Evolutionary conservation across 306 rosid species (phyloP), one percentile per base, ranked within the genome.

Genomic region (Oxytropis ochrocephala): DNA sequence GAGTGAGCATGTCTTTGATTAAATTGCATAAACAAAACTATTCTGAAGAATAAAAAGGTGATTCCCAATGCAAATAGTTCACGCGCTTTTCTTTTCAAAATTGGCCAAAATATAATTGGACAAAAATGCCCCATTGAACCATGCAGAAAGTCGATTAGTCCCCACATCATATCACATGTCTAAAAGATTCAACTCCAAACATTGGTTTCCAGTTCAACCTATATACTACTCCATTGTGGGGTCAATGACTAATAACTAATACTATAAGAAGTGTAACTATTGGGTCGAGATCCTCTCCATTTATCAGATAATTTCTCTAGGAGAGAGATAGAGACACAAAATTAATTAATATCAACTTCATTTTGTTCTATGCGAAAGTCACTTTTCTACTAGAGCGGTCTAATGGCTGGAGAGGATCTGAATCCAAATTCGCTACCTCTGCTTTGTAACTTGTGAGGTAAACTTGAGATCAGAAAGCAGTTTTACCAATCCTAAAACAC

Each of bases 391-490:
- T 24, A 1, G 29, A 24, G 3, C 3, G 3, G 3, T 24, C 3
- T 24, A 2, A 4, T 24, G 29, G 3, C 29, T 0, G 3, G 29
- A 24, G 29, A 24, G 29, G 29, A 24, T 24, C 29, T 24, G 3
- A 24, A 24, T 4, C 3, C 29, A 0, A 2, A 24, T 24, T 24
- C 48, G 52, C 38, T 68, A 75, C 87, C 86, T 84, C 50, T 32
- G 86, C 33, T 54, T 78, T 53, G 49, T 65, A 8, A 43, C 54
- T 76, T 72, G 81, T 41, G 99, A 78, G 81, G 74, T 89, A 95
- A 42, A 91, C 96, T 76, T 89, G 96, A 82, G 86, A 82, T 61
- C 89, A 97, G 33, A 95, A 57, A 6, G 89, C 74, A 33, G 96
- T 85, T 84, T 83, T 87, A 63, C 91, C 91, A 7, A 91, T 84